Percentiles rank a stretch among this genome's conserved stretches.
Evolutionary conservation across 1,284 basidiomycete genomes (phyloP).

Genomic region (Lentinus polychrous): DNA sequence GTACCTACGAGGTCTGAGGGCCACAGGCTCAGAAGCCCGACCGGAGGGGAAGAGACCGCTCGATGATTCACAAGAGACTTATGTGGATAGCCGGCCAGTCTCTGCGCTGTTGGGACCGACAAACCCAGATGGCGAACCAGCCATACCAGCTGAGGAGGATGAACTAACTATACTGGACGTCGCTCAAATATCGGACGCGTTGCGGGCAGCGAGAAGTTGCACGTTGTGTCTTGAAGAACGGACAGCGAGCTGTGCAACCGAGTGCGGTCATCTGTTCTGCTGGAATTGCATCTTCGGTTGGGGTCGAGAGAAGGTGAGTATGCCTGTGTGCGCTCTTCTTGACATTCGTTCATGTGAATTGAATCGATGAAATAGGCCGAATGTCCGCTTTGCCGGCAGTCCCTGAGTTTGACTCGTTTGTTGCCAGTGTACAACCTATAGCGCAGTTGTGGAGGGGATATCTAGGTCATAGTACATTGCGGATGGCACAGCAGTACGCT

Average conservation of each 20-base stretch:
- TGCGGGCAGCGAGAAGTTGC: constrained; percentile 67
- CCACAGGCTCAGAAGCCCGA: constrained; percentile 12
- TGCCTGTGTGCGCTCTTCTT: no score
- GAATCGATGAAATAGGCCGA: constrained; percentile 48
- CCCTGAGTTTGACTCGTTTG: constrained; percentile 63
- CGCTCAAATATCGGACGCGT: constrained; percentile 38
- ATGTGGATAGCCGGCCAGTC: constrained; percentile 59
- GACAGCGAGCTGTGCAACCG: constrained; percentile 77
- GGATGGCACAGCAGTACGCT: constrained; percentile 10
- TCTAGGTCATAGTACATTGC: constrained; percentile 19
- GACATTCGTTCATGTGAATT: constrained; percentile 4
- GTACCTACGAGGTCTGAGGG: constrained; percentile 29
- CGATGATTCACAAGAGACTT: constrained; percentile 40
- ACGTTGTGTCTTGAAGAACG: constrained; percentile 83
- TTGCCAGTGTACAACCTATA: constrained; percentile 83
- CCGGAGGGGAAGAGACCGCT: constrained; percentile 25
- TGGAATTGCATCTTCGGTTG: constrained; percentile 90
- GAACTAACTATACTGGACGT: constrained; percentile 60
- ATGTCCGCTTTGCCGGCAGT: constrained; percentile 84
- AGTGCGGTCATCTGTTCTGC: constrained; percentile 92
- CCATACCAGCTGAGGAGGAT: constrained; percentile 60
- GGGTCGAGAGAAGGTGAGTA: constrained; percentile 77
- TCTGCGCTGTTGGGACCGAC: constrained; percentile 48
- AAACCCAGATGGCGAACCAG: constrained; percentile 44
- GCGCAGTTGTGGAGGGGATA: constrained; percentile 9